Evolutionary conservation across 1,284 basidiomycete genomes (phyloP).

Genomic region (Ceratobasidium sp.): DNA sequence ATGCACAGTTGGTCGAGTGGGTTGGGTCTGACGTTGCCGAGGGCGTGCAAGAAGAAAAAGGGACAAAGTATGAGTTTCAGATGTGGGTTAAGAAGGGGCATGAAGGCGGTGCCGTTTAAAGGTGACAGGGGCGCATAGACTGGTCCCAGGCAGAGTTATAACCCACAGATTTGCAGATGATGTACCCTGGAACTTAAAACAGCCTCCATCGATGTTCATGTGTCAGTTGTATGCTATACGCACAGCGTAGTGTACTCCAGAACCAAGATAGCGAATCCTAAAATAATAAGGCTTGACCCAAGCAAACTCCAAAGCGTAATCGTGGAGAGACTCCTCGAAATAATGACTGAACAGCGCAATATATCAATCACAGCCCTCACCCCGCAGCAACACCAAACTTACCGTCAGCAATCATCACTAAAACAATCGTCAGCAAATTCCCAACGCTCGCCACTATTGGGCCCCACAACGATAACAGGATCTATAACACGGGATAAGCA

Average conservation of each 20-base stretch:
- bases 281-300: slow-evolving; percentile 31
- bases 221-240: slow-evolving; percentile 8
- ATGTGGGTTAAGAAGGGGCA: slow-evolving; percentile 78
- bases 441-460: slow-evolving; percentile 87
- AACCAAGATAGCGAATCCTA: slow-evolving; percentile 36
- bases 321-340: slow-evolving; percentile 22
- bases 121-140: not conserved
- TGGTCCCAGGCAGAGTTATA: not conserved
- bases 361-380: slow-evolving; percentile 65
- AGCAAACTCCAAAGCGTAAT: slow-evolving; percentile 36
- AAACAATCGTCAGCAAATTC: slow-evolving; percentile 83
- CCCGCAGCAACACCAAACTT: slow-evolving; percentile 67
- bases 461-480: slow-evolving; percentile 83
- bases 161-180: not conserved
- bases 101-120: not conserved
- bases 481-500: slow-evolving; percentile 59
- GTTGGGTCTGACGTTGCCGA: slow-evolving; percentile 81
- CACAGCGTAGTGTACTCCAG: slow-evolving; percentile 15
- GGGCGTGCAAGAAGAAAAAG: slow-evolving; percentile 84
- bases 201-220: not conserved
- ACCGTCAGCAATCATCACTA: slow-evolving; percentile 77
- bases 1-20: slow-evolving; percentile 78
- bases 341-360: not conserved
- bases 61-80: slow-evolving; percentile 87
- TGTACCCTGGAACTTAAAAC: not conserved